Percentiles rank a stretch among this genome's conserved stretches.
Conservation (phyloP, 345 rosid genomes). For the Boechera divaricarpa region DNA sequence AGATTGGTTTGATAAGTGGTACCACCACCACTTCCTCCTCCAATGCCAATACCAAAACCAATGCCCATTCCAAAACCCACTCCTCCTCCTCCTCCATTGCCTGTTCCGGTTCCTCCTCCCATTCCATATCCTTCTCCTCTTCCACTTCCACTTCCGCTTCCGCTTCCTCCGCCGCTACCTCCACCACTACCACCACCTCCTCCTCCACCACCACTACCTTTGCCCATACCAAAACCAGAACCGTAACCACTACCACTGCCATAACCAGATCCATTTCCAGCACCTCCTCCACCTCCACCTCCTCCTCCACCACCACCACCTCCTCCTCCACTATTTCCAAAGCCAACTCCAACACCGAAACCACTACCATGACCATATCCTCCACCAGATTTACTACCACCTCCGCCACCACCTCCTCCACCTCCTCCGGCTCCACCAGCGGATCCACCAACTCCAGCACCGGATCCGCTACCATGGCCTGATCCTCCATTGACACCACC, state of each 20-base stretch:
- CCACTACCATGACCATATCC: slow-evolving; percentile 34
- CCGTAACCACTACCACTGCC: slow-evolving; percentile 52
- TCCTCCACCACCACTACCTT: slow-evolving; percentile 42
- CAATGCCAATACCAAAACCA: slow-evolving; percentile 38
- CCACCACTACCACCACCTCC: slow-evolving; percentile 19
- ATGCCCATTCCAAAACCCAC: slow-evolving; percentile 46
- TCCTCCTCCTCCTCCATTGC: slow-evolving; percentile 24
- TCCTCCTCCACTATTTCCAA: slow-evolving; percentile 34
- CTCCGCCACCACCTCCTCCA: background rate
- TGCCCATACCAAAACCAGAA: slow-evolving; percentile 32
- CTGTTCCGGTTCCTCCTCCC: slow-evolving; percentile 35
- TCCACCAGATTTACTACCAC: slow-evolving; percentile 3
- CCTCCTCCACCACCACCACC: slow-evolving; percentile 39
- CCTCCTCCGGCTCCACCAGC: no score
- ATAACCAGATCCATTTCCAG: slow-evolving; percentile 47
- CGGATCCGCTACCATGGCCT: slow-evolving; percentile 42
- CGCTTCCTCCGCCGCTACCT: background rate
- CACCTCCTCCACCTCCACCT: slow-evolving; percentile 47
- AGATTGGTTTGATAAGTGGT: slow-evolving; percentile 35
- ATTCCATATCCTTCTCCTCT: slow-evolving; percentile 46
- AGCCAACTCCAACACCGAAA: slow-evolving; percentile 33
- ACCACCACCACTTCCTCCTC: slow-evolving; percentile 47
- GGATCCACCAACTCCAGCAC: slow-evolving; percentile 20
- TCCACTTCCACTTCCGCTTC: slow-evolving; percentile 34
- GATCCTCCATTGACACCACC: slow-evolving; percentile 35